Evolutionary conservation across 2,329 filamentous ascomycete species (phyloP), one percentile per base, ranked within the genome.

Genomic region (Septoria linicola): DNA sequence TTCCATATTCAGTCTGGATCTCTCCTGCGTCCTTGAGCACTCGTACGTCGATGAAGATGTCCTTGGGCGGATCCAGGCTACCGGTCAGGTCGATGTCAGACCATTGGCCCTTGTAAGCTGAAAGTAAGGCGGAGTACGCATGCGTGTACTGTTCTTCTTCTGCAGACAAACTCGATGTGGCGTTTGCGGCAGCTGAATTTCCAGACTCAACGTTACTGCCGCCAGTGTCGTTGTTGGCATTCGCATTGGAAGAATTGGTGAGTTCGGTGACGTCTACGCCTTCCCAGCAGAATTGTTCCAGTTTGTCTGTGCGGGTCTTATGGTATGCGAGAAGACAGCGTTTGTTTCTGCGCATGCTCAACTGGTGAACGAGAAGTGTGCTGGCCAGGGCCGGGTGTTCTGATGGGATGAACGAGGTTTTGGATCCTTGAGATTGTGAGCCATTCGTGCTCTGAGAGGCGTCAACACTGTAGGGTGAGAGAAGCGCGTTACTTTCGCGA

Each of bases 1-100:
- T 95, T 87, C 93, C 93, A 68, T 99, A 99, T 77, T 99, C 95
- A 0, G 93, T 99, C 74, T 99, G 92, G 59, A 99, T 96, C 76
- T 99, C 93, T 3, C 95, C 93, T 1, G 92, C 93, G 74, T 99
- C 93, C 69, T 93, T 96, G 58, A 99, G 73, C 41, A 99, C 93
- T 40, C 93, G 80, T 30, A 99, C 93, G 70, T 99, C 93, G 63
- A 99, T 95, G 70, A 97, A 99, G 46, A 99, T 74, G 71, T 99
- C 93, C 62, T 83, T 83, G n/a, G 93, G 93, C 19, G 93, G 93
- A 66, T 96, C 90, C 66, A 99, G 75, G 65, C 88, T 93, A 25
- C 93, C 93, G 2, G 93, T 96, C 48, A 99, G 76, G 71, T 99
- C 93, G 60, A 99, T 87, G 68, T 99, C 93, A 16, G 92, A 97